A percentile compares a stretch with the other conserved stretches of the same genome.
Conservation (phyloP, 352 stramenopile species). For the Phytophthora citricola region DNA sequence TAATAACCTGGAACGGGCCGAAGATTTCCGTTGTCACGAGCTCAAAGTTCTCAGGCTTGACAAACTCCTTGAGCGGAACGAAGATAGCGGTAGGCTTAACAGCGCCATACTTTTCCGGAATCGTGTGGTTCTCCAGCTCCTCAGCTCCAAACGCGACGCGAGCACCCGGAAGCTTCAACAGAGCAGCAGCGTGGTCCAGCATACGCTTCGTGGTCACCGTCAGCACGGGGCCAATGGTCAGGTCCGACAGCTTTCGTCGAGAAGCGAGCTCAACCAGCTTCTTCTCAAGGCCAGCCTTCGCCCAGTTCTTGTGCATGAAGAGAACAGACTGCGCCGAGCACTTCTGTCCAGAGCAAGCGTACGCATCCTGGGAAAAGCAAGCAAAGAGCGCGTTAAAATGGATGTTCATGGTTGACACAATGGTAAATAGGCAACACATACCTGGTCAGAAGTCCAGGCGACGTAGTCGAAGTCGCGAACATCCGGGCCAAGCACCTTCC, state of each 20-base stretch:
- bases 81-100: conserved; percentile 98
- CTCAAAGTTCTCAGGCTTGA: conserved; percentile 95
- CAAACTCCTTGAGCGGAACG: conserved; percentile 96
- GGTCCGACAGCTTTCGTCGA: conserved; percentile 92
- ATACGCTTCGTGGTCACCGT: conserved; percentile 97
- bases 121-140: conserved; percentile 93
- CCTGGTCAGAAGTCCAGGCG: conserved; percentile 97
- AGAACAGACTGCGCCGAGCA: conserved; percentile 98
- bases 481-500: conserved; percentile 97
- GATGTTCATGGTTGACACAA: not conserved
- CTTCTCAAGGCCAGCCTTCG: conserved; percentile 90
- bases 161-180: conserved; percentile 95
- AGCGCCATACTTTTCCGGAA: conserved; percentile 96
- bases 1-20: conserved; percentile 98
- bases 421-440: conserved; percentile 14
- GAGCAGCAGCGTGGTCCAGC: conserved; percentile 91
- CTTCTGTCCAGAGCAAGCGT: conserved; percentile 98
- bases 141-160: conserved; percentile 96
- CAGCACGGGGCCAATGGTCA: conserved; percentile 97
- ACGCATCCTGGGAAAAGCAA: conserved; percentile 87
- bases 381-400: conserved; percentile 9
- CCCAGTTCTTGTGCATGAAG: conserved; percentile 99
- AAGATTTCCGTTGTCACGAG: conserved; percentile 98
- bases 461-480: conserved; percentile 97
- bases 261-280: conserved; percentile 93